Evolutionary conservation across 2,329 filamentous ascomycete genomes (phyloP).

Genomic region (Achaetomium macrosporum): DNA sequence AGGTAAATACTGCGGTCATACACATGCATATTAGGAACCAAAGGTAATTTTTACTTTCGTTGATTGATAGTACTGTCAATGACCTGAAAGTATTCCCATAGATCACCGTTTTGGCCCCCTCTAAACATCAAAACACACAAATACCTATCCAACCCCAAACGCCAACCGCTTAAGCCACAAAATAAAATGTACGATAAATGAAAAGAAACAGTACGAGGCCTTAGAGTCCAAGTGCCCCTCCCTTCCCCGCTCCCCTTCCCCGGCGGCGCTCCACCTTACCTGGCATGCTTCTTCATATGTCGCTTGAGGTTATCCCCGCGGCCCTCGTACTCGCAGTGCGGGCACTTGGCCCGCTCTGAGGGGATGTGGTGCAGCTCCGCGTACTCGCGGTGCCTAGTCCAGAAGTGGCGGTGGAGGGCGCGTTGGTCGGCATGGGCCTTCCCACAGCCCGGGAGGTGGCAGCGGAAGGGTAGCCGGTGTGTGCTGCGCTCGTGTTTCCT

Average conservation of each 20-base stretch:
- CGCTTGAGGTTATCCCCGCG: slow-evolving; percentile 22
- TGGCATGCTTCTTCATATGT: slow-evolving; percentile 1
- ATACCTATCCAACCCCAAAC: too few relatives aligned
- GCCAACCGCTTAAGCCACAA: too few relatives aligned
- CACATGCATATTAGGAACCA: too few relatives aligned
- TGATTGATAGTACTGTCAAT: too few relatives aligned
- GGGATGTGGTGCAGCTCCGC: slow-evolving; percentile 13
- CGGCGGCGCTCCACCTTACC: neutral
- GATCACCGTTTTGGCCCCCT: too few relatives aligned
- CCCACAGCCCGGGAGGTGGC: slow-evolving; percentile 17
- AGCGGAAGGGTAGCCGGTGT: slow-evolving; percentile 20
- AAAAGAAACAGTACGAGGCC: too few relatives aligned
- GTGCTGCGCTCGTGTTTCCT: slow-evolving; percentile 21
- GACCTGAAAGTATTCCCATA: too few relatives aligned
- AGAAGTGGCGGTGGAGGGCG: slow-evolving; percentile 21
- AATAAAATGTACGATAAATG: too few relatives aligned
- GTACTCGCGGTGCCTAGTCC: slow-evolving; percentile 19
- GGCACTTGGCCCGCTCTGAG: slow-evolving; percentile 12
- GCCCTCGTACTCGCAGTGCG: slow-evolving; percentile 16
- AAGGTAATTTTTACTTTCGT: too few relatives aligned
- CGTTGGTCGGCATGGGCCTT: slow-evolving; percentile 19
- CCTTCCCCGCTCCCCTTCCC: neutral
- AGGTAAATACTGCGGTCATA: too few relatives aligned
- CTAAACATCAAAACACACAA: too few relatives aligned
- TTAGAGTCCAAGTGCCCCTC: neutral